Conservation (phyloP, 805 yeast genomes). For the Myxozyma neglecta region DNA sequence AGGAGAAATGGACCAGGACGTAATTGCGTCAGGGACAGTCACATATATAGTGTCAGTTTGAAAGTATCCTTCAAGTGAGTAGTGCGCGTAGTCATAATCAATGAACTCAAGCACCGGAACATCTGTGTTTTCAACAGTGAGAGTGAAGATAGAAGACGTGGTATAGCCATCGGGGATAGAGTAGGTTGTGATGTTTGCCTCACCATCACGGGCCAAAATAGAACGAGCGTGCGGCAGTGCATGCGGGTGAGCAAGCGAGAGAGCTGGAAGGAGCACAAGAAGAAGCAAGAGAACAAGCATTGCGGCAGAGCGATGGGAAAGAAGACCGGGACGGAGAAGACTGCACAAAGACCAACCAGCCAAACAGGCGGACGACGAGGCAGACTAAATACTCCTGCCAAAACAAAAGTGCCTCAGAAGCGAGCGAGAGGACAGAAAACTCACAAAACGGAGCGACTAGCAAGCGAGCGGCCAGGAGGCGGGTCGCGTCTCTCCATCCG, state of each 20-base stretch:
- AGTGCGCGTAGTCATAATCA: constrained; percentile 25
- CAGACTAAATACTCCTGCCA: background rate
- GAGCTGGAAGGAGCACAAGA: background rate
- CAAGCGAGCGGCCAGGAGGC: no score
- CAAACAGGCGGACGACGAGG: background rate
- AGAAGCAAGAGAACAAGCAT: background rate
- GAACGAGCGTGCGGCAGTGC: background rate
- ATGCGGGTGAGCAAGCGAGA: background rate
- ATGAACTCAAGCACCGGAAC: constrained; percentile 10
- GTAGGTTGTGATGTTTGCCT: constrained; percentile 2
- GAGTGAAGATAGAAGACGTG: constrained; percentile 4
- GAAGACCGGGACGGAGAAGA: background rate
- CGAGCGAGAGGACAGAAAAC: no score
- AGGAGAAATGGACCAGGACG: constrained; percentile 15
- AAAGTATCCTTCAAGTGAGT: constrained; percentile 2
- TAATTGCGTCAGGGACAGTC: background rate
- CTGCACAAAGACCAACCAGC: no score
- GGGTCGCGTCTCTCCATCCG: no score
- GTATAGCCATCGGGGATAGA: background rate
- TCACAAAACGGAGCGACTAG: no score
- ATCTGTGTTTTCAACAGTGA: background rate
- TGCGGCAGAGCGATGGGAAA: background rate
- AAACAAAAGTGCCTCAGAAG: no score
- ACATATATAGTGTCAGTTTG: background rate
- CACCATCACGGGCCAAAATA: background rate